Conservation (phyloP, 306 rosid genomes). For the Quercus suber region DNA sequence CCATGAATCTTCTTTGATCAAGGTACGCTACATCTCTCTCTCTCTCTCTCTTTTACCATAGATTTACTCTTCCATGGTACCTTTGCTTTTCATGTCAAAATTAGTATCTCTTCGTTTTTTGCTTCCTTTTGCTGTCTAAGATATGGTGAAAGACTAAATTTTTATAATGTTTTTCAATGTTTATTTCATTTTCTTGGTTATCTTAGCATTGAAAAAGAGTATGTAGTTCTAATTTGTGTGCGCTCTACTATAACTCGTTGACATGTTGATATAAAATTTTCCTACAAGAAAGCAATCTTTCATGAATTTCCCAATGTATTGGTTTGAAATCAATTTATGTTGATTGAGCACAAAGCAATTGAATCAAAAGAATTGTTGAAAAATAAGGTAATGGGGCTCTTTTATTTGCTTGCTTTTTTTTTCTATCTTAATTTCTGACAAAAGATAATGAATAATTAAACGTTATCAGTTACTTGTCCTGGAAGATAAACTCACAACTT, state of each 20-base stretch:
- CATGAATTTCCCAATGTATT: not conserved
- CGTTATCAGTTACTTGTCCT: too few species aligned
- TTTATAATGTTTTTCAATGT: not conserved
- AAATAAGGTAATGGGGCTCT: not conserved
- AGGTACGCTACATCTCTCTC: conserved; percentile 48
- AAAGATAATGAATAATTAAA: too few species aligned
- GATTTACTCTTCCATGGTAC: conserved; percentile 25
- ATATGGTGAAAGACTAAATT: not conserved
- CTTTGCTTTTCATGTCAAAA: conserved; percentile 1
- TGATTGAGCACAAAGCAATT: not conserved
- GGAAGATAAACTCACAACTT: not conserved
- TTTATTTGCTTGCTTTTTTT: not conserved
- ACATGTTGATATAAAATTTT: too few species aligned
- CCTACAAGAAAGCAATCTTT: too few species aligned
- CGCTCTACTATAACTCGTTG: too few species aligned
- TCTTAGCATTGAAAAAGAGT: not conserved
- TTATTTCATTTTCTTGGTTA: not conserved
- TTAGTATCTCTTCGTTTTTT: not conserved
- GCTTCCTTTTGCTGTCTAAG: conserved; percentile 6
- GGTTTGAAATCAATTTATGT: not conserved
- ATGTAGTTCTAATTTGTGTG: not conserved
- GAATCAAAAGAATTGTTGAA: not conserved
- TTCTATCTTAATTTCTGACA: not conserved
- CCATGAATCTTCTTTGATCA: conserved; percentile 40
- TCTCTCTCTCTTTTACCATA: conserved; percentile 16